Evolutionary conservation across 352 stramenopile species (phyloP), one percentile per base, ranked within the genome.

Genomic region (Blastocystis sp.): DNA sequence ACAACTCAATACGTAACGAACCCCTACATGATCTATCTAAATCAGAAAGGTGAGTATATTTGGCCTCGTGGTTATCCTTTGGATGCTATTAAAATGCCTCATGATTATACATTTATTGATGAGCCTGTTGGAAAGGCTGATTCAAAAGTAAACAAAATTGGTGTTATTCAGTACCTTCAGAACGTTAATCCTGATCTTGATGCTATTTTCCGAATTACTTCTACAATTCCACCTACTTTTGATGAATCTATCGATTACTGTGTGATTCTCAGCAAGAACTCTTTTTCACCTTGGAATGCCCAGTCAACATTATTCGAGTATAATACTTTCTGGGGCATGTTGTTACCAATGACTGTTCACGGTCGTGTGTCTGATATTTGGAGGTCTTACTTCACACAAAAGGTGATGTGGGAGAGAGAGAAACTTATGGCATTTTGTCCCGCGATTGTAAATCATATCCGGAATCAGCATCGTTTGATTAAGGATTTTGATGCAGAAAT

Each of bases 401-500:
- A 30, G 17, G 22, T 88, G 48, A 77, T 88, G 62, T 81, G 33
- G 58, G 30, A 73, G 53, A 33, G 37, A 3, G 62, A 42, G 11
- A 33, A 73, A 17, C 24, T 27, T 15, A 57, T 88, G 40, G 48
- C 77, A 17, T 88, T 88, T 53, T 88, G 77, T 48, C 62, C 77
- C 24, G 19, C 77, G 5, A 73, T 88, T 53, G 77, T 88, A 22
- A 88, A 88, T 42, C 77, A 88, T 27, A 88, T 88, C 44, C 77
- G 77, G 9, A 88, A 88, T 53, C 77, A 88, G 27, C 77, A 88
- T 42, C 13, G 37, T 3, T 37, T 88, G 13, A 88, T 88, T 13
- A 88, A 77, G 62, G 77, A 88, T 53, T 88, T 88, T 27, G 77
- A 88, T 42, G 77, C 77, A 27, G 77, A 88, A 27, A 73, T 77